Base-by-base conservation (phyloP, 768 basidiomycete genomes). In the Suillus decipiens region DNA sequence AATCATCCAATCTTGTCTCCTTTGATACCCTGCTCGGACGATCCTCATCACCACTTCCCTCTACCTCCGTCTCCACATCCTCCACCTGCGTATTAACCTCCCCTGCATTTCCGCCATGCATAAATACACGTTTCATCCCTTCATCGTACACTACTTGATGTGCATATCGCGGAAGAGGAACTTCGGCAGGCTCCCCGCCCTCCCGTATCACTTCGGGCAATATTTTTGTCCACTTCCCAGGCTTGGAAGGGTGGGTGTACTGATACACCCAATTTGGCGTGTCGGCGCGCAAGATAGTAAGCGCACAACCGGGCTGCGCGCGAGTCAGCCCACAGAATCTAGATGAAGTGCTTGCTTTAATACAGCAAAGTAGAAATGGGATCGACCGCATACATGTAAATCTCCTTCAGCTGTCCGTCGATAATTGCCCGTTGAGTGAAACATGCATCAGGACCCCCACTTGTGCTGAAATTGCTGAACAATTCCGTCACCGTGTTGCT, bases 61-160 rank as follows among this genome's bases (percentile, higher is more conserved):
- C 62, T 14, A 59, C 64, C 28, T 77, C 73, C 53, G 74, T 73
- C 33, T 72, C 68, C 62, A 62, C 59, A 63, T 70, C 73, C 34
- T 56, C 64, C 8, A 63, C 60, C 1, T 37, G 37, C 19, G 15
- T 64, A 57, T 68, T 66, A 14, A 68, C 72, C 50, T 77, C 69
- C 0, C 89, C 89, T 6, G 83, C 84, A 75, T 91, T 93, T 48
- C 92, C 92, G 2, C 92, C 92, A 68, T 93, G 91, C 77, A 93
- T 76, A 69, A 84, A 92, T 3, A 86, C 77, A 41, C 76, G 81
- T 65, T 80, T 83, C 50, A 83, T 81, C 33, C 72, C 75, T 1
- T 84, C 76, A 67, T 91, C 87, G 64, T 92, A 93, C 47, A 89
- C 89, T 14, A 92, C 85, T 72, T 92, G 90, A 69, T 92, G 89